Evolutionary conservation across 176 grass and related monocot genomes (phyloP), one percentile per base, ranked within the genome.

Genomic region (Oryza glaberrima): DNA sequence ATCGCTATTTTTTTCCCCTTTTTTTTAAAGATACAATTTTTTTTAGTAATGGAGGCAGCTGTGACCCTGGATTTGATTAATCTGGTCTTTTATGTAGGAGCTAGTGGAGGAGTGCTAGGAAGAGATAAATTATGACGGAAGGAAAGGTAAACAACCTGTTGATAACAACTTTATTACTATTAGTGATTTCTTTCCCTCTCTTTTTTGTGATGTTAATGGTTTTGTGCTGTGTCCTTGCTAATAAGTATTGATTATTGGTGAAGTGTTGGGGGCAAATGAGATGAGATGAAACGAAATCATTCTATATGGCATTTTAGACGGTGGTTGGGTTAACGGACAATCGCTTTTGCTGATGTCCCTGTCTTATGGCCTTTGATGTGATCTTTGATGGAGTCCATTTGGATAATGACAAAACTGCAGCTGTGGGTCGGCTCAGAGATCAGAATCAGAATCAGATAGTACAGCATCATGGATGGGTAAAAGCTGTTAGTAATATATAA

Each of bases 301-400:
- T 84, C 63, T 14, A 46, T 20, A 63, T 11, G 72, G 79, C 47
- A 54, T 63, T 70, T 72, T 63, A 61, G 79, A 69, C 61, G 81
- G 89, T 80, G 76, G 89, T 90, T 91, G 65, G 89, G 81, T 87
- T 87, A 87, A 84, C 81, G 76, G 76, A 51, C 75, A 72, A 35
- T 61, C 64, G 60, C 75, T 47, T 81, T 84, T 65, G 80, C 23
- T 90, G n/a, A 78, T 64, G 79, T 73, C 67, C 22, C 64, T 9
- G 16, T n/a, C 30, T 66, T 19, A 35, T 25, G 60, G 11, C 48
- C 30, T 52, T 25, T 64, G 89, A 80, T 82, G 88, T 87, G 76
- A 83, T 87, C 69, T 58, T 9, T 65, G 84, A 87, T 86, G 79
- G 84, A 73, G 61, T 48, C 74, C 79, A 28, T 48, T 86, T 63